Conservation (phyloP, 805 yeast species). For the Barnettozyma sucrosica region DNA sequence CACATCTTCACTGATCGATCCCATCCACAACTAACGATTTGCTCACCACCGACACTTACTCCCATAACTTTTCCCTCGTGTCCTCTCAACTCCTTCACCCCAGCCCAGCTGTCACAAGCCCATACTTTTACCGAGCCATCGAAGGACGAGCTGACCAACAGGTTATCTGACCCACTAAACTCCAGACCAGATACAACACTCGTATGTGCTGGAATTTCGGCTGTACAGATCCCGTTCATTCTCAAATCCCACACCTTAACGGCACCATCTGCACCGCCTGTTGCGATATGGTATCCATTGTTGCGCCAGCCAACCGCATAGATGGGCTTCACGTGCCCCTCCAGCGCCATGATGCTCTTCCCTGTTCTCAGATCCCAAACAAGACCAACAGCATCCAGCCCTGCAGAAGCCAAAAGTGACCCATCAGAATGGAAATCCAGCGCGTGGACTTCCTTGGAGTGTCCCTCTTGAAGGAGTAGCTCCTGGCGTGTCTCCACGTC, state of each 20-base stretch:
- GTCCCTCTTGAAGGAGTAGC: conserved; percentile 78
- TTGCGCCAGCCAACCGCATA: conserved; percentile 68
- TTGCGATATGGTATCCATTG: conserved; percentile 70
- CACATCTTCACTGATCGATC: conserved; percentile 72
- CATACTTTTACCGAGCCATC: conserved; percentile 63
- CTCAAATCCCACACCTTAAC: conserved; percentile 87
- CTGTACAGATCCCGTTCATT: conserved; percentile 31
- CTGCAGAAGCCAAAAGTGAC: conserved; percentile 66
- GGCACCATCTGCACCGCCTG: conserved; percentile 80
- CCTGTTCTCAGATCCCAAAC: conserved; percentile 90
- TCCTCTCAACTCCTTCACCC: conserved; percentile 44
- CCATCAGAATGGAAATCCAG: conserved; percentile 73
- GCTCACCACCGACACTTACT: conserved; percentile 47
- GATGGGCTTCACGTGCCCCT: conserved; percentile 69
- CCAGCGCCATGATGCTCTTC: conserved; percentile 46
- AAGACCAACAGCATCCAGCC: conserved; percentile 65
- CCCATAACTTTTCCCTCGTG: conserved; percentile 70
- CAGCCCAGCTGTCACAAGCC: conserved; percentile 68
- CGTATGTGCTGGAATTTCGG: conserved; percentile 66
- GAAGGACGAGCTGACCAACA: conserved; percentile 58
- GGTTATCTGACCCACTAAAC: conserved; percentile 31
- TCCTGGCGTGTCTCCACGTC: conserved; percentile 48
- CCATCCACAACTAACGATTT: conserved; percentile 71
- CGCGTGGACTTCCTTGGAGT: conserved; percentile 62
- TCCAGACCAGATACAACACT: conserved; percentile 63